A percentile compares a stretch with the other conserved stretches of the same genome.
phyloP scores from a whole-genome alignment of 169 alveolate genomes.

The Babesia ovata region DNA sequence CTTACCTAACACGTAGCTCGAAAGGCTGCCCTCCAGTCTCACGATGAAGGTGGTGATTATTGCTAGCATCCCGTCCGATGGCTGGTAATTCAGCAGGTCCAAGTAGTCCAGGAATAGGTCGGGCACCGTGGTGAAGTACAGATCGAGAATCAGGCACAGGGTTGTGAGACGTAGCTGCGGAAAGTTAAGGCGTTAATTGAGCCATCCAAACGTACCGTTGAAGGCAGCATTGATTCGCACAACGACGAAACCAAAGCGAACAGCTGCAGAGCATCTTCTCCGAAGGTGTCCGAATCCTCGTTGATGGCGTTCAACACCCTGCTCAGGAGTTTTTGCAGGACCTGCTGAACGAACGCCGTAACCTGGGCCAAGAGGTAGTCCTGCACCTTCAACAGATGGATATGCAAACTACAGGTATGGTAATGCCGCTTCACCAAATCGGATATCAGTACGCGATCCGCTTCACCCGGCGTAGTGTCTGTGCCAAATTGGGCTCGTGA shows the following conservation, averaged over 20 bases:
- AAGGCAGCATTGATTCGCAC: conserved; percentile 11
- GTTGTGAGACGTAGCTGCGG: conserved; percentile 18
- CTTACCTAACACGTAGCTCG: conserved; percentile 8
- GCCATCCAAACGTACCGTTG: conserved; percentile 15
- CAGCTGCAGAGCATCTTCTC: conserved; percentile 30
- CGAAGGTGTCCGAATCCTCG: conserved; percentile 14
- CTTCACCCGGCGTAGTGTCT: not conserved
- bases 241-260: conserved; percentile 6
- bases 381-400: conserved; percentile 45
- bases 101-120: conserved; percentile 48
- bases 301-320: conserved; percentile 14
- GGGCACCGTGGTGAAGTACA: conserved; percentile 45
- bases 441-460: not conserved
- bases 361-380: conserved; percentile 55
- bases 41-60: conserved; percentile 16
- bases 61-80: conserved; percentile 23
- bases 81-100: conserved; percentile 54
- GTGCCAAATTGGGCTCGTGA: not conserved
- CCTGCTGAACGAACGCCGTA: conserved; percentile 57
- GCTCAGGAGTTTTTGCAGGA: conserved; percentile 41
- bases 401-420: conserved; percentile 16
- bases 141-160: conserved; percentile 28
- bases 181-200: not conserved
- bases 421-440: conserved; percentile 28
- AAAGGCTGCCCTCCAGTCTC: conserved; percentile 1